Base-by-base conservation (phyloP, 2,329 filamentous ascomycete genomes). In the Metarhizium brunneum region DNA sequence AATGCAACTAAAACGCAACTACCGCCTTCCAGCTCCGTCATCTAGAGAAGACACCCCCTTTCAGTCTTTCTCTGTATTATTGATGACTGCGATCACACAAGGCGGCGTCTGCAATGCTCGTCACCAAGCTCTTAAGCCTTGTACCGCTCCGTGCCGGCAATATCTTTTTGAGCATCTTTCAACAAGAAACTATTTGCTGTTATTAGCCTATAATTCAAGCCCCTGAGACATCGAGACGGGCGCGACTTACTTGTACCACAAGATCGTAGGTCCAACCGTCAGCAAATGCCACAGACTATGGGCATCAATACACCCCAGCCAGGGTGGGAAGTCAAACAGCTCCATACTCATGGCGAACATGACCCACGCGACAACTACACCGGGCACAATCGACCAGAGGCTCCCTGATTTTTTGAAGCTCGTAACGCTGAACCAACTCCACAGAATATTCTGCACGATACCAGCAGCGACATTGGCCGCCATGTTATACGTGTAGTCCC, bases 401-500 rank as follows among this genome's bases (percentile, higher is more conserved):
- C 86, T 82, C 49, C 84, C 82, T 18, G 87, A 82, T 69, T 84
- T 83, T 60, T 79, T 76, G 72, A 92, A 97, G 62, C 86, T 81
- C 61, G 76, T 74, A 62, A 88, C 82, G 68, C 88, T 92, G 72
- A 95, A 96, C 70, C 82, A 87, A 47, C 80, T 88, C 94, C 94
- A 97, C 56, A 97, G 73, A 4, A 85, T 53, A 65, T 97, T 96
- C 67, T 91, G 86, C 4, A 92, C 70, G 45, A 91, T 76, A 3
- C 94, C 94, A 11, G 88, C 82, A 3, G 81, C 83, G 20, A 99
- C 88, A 65, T 97, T 99, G 53, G 92, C 94, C 1, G 87, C 84
- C 91, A 99, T 97, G 69, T 99, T 99, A 74, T 99, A 99, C 5
- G 87, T 88, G 69, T 99, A 99, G 71, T 97, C 88, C 88, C 94